Base-by-base conservation (phyloP, 2,329 filamentous ascomycete genomes). In the Cladophialophora immunda region DNA sequence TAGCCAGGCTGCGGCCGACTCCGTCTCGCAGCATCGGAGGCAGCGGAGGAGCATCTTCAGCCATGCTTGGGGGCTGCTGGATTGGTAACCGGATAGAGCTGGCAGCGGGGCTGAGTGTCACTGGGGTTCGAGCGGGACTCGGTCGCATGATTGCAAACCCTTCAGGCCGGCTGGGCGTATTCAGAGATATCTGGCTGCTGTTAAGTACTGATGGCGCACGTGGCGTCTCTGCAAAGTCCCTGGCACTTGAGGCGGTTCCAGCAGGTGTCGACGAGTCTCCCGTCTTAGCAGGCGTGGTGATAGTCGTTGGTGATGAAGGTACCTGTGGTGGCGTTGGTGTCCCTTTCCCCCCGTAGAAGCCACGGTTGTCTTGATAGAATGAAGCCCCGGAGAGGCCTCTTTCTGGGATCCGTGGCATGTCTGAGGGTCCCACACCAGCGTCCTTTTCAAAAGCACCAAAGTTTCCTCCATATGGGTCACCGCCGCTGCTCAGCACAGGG, bases 401-500 rank as follows among this genome's bases (percentile, higher is more conserved):
- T 50, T 69, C 72, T 9, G 70, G 55, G 34, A 67, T 65, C 32
- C 38, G 34, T 22, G 69, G 72, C 17, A 65, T 69, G 50, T 65
- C 57, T 11, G 64, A 68, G 11, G 62, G 58, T 32, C 62, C 63
- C 29, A 58, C 65, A n/a, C 57, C 62, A 50, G 65, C 58, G 30
- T 74, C 73, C 55, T 75, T 74, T 29, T 70, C 65, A 38, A 74
- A 71, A 22, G 70, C 72, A 22, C 72, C 70, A 64, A 71, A 74
- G 36, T 73, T 71, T 13, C 72, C 72, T 30, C 81, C 81, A 69
- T 79, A 83, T 1, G 81, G 81, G 68, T 83, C 81, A 30, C 81
- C 81, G 11, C 81, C 81, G 27, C 79, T 78, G 19, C 77, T 77
- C n/a, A 83, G 74, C 2, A 82, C 81, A 2, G 82, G 79, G 15